Conservation (phyloP, 2,329 filamentous ascomycete genomes). For the Epichloe sp. region DNA sequence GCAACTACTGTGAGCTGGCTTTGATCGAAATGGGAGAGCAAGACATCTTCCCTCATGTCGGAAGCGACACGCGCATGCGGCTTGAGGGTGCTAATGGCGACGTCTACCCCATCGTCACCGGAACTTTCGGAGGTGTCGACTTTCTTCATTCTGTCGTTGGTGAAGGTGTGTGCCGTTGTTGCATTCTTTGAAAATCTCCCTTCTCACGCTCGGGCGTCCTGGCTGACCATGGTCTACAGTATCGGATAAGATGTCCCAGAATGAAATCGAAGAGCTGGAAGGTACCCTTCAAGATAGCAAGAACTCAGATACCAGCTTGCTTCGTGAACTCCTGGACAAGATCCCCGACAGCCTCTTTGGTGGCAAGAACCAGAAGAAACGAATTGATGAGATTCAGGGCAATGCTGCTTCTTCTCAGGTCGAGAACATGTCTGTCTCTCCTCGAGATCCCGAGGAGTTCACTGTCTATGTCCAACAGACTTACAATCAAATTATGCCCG, state of each 20-base stretch:
- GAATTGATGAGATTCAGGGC: conserved; percentile 66
- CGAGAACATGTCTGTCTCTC: conserved; percentile 59
- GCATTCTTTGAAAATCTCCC: background rate
- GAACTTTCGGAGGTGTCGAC: conserved; percentile 89
- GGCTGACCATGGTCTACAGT: conserved; percentile 31
- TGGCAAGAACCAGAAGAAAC: conserved; percentile 56
- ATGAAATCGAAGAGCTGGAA: conserved; percentile 79
- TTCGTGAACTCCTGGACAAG: conserved; percentile 69
- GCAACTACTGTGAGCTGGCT: conserved; percentile 82
- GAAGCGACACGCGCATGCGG: conserved; percentile 55
- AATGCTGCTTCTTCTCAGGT: conserved; percentile 66
- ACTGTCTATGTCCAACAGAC: conserved; percentile 62
- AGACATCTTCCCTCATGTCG: conserved; percentile 78
- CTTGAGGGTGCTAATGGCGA: conserved; percentile 50
- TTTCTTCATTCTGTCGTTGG: conserved; percentile 79
- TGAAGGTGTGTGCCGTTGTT: conserved; percentile 31
- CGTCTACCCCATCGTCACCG: conserved; percentile 76
- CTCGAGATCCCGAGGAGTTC: conserved; percentile 72
- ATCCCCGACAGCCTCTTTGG: conserved; percentile 74
- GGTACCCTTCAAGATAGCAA: conserved; percentile 58
- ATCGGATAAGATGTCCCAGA: conserved; percentile 81
- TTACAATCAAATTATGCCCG: conserved; percentile 71
- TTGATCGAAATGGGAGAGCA: conserved; percentile 75
- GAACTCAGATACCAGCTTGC: conserved; percentile 54
- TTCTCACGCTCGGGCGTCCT: background rate